Conservation (phyloP, 2,329 filamentous ascomycete genomes). For the Pseudopyrenochaeta lycopersici region DNA sequence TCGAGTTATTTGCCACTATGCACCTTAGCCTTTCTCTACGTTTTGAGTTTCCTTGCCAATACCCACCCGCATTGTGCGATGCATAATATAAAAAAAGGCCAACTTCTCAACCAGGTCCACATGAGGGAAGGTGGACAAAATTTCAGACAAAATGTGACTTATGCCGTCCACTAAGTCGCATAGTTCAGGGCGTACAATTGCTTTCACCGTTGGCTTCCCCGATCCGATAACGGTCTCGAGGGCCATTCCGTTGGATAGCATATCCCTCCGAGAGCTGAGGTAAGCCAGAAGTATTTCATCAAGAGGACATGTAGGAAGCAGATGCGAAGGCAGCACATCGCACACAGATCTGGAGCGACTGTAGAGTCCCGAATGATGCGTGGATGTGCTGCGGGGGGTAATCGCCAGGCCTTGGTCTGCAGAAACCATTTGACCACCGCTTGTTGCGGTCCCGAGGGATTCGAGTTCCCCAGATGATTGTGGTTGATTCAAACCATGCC, state of each 20-base stretch:
- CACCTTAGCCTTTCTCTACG: no score
- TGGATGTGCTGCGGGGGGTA: no score
- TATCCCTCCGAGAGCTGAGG: background rate
- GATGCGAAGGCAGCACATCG: background rate
- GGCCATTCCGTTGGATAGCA: background rate
- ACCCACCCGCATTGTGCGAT: background rate
- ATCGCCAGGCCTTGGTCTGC: no score
- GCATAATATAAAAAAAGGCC: background rate
- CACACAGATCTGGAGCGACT: background rate
- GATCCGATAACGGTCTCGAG: background rate
- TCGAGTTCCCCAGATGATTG: no score
- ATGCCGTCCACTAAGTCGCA: background rate
- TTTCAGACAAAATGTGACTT: background rate
- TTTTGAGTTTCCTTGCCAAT: no score
- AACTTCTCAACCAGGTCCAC: background rate
- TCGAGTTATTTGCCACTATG: conserved; percentile 27
- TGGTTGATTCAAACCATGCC: no score
- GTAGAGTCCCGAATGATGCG: no score
- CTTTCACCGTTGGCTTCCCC: background rate
- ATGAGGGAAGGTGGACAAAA: background rate
- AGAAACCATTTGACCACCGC: no score
- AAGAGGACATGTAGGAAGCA: background rate
- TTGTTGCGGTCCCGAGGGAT: no score
- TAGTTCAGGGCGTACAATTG: background rate
- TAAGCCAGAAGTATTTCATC: background rate